Evolutionary conservation across 2,329 filamentous ascomycete species (phyloP).

Genomic region (Pseudofabraea citricarpa): DNA sequence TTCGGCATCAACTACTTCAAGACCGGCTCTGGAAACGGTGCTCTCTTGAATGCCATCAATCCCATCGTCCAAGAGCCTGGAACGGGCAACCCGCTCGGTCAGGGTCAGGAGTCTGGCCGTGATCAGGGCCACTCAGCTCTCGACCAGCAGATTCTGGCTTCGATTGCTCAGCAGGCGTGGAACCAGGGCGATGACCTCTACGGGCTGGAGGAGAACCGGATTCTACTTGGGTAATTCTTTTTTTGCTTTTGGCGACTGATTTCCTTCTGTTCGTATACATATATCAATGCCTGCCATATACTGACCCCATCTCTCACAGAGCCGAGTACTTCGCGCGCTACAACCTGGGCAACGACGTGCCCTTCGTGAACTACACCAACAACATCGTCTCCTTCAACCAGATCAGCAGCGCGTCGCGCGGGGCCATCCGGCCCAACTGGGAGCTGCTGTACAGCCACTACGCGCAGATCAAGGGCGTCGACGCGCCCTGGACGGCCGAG

Average conservation of each 20-base stretch:
- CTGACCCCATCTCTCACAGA: too few species aligned
- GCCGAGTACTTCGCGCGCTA: constrained; percentile 35
- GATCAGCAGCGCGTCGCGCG: constrained; percentile 18
- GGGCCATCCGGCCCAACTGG: constrained; percentile 31
- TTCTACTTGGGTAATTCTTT: constrained; percentile 33
- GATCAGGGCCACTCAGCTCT: constrained; percentile 41
- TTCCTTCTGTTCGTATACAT: too few species aligned
- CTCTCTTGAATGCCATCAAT: constrained; percentile 18
- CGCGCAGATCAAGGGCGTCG: constrained; percentile 27
- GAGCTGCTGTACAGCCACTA: constrained; percentile 38
- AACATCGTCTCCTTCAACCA: background rate
- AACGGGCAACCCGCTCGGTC: constrained; percentile 21
- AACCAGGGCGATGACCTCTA: constrained; percentile 36
- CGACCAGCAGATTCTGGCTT: constrained; percentile 33
- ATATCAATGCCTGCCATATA: too few species aligned
- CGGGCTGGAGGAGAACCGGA: constrained; percentile 25
- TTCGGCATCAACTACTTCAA: constrained; percentile 13
- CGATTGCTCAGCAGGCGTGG: constrained; percentile 35
- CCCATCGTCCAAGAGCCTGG: constrained; percentile 12
- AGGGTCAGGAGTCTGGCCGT: constrained; percentile 36
- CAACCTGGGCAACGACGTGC: constrained; percentile 37
- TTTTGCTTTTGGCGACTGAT: too few species aligned
- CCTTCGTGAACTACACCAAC: constrained; percentile 22
- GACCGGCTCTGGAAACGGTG: constrained; percentile 7
- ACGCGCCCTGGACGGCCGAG: constrained; percentile 6